phyloP scores from a whole-genome alignment of 306 rosid species.

The Macrotyloma uniflorum region DNA sequence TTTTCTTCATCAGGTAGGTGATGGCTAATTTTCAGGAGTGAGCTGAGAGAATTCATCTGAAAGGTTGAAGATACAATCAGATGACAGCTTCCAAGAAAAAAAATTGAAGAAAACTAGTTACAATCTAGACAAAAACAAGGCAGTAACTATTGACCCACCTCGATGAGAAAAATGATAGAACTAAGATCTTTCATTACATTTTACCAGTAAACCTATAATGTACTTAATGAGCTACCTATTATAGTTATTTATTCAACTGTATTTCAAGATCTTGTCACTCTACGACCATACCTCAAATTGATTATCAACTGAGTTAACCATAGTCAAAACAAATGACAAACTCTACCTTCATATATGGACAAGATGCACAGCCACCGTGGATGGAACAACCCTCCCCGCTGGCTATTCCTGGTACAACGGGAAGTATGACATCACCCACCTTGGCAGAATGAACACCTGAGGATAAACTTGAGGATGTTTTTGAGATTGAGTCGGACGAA shows the following conservation, averaged over 20 bases:
- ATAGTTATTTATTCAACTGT: not conserved
- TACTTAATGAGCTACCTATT: not conserved
- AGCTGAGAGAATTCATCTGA: conserved; percentile 94
- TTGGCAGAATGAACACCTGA: conserved; percentile 46
- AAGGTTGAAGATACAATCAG: conserved; percentile 38
- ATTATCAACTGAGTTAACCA: conserved; percentile 18
- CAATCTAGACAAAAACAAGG: not conserved
- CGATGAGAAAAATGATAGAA: not conserved
- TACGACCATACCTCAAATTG: not conserved
- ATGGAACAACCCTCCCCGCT: conserved; percentile 96
- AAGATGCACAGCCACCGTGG: conserved; percentile 97
- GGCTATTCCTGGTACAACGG: conserved; percentile 85
- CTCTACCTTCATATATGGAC: conserved; percentile 98
- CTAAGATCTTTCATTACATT: not conserved
- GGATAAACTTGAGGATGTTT: conserved; percentile 56
- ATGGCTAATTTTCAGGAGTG: conserved; percentile 81
- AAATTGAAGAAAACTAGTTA: not conserved
- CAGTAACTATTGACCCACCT: not conserved
- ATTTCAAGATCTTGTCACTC: conserved; percentile 12
- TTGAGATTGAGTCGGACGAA: conserved; percentile 86
- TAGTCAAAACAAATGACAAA: conserved; percentile 13
- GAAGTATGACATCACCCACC: conserved; percentile 56
- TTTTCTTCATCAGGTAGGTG: conserved; percentile 59
- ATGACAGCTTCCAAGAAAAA: conserved; percentile 33
- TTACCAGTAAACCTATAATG: not conserved